Evolutionary conservation across 2,329 filamentous ascomycete genomes (phyloP).

Genomic region (Thelonectria blattea): DNA sequence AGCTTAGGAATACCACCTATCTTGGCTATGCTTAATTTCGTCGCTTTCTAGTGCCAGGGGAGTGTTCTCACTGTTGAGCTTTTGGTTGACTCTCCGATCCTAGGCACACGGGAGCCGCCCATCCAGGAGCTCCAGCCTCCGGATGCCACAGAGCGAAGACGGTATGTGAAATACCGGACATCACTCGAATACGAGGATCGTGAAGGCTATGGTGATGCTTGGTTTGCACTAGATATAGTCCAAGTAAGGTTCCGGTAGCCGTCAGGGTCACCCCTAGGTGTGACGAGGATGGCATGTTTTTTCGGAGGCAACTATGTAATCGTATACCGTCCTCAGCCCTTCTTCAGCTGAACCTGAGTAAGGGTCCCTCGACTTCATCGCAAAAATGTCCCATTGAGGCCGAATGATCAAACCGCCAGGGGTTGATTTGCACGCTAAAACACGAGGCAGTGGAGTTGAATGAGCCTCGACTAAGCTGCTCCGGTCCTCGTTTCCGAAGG

Average conservation of each 20-base stretch:
- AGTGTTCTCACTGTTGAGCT: not conserved
- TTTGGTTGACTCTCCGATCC: too few species aligned
- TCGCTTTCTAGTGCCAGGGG: not conserved
- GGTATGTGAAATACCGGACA: not conserved
- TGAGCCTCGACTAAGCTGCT: not conserved
- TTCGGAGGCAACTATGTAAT: not conserved
- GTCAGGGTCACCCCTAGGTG: not conserved
- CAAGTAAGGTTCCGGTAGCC: not conserved
- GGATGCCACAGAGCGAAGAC: not conserved
- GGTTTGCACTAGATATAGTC: not conserved
- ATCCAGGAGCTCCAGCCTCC: not conserved
- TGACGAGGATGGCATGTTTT: not conserved
- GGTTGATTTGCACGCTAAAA: not conserved
- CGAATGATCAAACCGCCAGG: not conserved
- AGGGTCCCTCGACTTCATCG: not conserved
- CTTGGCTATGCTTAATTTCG: not conserved
- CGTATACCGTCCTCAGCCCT: not conserved
- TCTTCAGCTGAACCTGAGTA: not conserved
- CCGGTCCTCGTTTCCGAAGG: not conserved
- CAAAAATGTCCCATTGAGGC: not conserved
- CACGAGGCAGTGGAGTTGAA: not conserved
- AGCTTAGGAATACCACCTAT: not conserved
- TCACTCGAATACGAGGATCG: not conserved
- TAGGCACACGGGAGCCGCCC: not conserved
- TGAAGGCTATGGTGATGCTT: not conserved